A percentile compares a stretch with the other conserved stretches of the same genome.
Evolutionary conservation across 2,329 filamentous ascomycete genomes (phyloP).

Genomic region (Trichoderma koningiopsis): DNA sequence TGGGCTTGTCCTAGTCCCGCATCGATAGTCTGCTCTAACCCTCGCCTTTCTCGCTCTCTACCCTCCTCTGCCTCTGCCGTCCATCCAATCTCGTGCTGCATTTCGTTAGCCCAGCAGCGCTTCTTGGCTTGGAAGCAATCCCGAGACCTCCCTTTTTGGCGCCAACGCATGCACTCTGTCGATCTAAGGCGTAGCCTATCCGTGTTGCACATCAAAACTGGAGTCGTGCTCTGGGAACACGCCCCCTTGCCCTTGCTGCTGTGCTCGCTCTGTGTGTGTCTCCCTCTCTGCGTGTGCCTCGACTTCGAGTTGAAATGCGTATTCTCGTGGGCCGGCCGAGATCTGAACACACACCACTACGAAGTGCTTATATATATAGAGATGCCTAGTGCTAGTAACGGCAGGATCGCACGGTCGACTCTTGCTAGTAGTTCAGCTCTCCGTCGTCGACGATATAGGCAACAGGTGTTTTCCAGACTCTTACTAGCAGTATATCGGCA

Average conservation of each 20-base stretch:
- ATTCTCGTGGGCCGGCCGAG: background rate
- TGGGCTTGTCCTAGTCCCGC: constrained; percentile 5
- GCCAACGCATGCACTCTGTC: constrained; percentile 24
- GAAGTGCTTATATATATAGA: too few relatives aligned
- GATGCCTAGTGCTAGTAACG: too few relatives aligned
- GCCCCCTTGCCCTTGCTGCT: background rate
- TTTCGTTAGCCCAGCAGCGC: background rate
- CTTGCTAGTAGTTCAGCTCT: too few relatives aligned
- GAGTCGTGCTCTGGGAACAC: constrained; percentile 10
- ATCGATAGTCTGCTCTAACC: background rate
- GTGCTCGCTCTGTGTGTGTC: background rate
- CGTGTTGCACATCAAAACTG: constrained; percentile 24
- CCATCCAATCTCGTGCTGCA: constrained; percentile 10
- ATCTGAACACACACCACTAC: background rate
- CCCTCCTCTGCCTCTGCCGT: background rate
- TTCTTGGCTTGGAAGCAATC: constrained; percentile 10
- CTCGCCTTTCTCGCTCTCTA: background rate
- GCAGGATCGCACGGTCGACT: too few relatives aligned
- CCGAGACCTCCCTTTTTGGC: constrained; percentile 18
- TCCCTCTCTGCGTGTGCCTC: background rate
- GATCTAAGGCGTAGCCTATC: constrained; percentile 24
- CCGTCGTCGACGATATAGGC: background rate
- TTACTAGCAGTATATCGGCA: background rate
- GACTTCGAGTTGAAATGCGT: background rate
- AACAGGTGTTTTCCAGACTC: background rate